These are phyloP conservation scores for Galerina marginata DNA, from an alignment of 768 basidiomycete species.

Conservation along the genomic window DNA sequence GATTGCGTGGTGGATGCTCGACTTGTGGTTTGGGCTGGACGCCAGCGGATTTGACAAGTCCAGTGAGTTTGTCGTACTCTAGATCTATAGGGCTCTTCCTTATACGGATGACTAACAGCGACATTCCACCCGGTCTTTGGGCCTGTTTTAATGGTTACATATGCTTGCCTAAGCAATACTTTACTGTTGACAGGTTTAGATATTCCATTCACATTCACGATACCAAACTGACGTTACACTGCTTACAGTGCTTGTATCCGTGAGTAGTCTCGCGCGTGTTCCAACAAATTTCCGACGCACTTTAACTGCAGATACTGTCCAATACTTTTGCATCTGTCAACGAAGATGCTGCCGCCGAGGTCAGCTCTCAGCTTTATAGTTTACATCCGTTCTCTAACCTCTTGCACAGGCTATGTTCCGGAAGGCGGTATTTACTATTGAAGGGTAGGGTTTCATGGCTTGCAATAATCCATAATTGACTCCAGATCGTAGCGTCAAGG, in stretches of 20 bases:
- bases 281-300: background rate
- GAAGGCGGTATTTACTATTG: constrained; percentile 91
- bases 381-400: constrained; percentile 8
- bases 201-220: constrained; percentile 1
- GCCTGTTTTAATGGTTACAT: constrained; percentile 88
- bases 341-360: constrained; percentile 92
- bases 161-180: constrained; percentile 92
- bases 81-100: background rate
- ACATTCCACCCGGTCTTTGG: constrained; percentile 89
- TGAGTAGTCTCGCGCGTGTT: constrained; percentile 38
- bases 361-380: constrained; percentile 30
- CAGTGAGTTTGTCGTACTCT: constrained; percentile 50
- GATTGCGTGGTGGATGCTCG: constrained; percentile 97
- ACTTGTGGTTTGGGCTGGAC: constrained; percentile 94
- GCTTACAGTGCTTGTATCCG: constrained; percentile 74
- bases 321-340: constrained; percentile 95
- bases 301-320: constrained; percentile 73
- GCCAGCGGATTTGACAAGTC: constrained; percentile 86
- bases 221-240: constrained; percentile 11
- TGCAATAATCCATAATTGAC: background rate
- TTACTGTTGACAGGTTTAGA: constrained; percentile 80
- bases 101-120: constrained; percentile 38
- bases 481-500: constrained; percentile 62
- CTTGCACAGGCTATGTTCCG: constrained; percentile 85
- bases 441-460: constrained; percentile 61